Conservation (phyloP, 2,329 filamentous ascomycete genomes). For the Venturia effusa region DNA sequence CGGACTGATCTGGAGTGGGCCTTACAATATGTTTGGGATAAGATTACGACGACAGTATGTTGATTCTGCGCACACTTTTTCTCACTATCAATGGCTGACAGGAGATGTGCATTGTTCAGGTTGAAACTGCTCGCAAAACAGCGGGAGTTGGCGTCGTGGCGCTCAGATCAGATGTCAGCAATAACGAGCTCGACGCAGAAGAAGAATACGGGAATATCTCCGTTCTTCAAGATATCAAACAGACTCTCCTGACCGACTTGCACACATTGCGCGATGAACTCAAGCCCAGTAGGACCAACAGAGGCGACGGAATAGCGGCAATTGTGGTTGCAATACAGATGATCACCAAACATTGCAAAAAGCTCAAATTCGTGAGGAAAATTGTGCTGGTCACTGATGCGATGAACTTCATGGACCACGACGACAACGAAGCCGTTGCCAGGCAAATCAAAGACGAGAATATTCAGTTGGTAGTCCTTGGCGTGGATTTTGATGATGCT, state of each 20-base stretch:
- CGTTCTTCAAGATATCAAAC: constrained; percentile 52
- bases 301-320: constrained; percentile 75
- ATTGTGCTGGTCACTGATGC: constrained; percentile 84
- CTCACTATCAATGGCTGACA: neutral
- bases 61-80: constrained; percentile 9
- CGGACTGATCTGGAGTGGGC: constrained; percentile 81
- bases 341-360: constrained; percentile 70
- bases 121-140: constrained; percentile 61
- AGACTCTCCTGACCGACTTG: constrained; percentile 40
- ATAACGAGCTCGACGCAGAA: constrained; percentile 54
- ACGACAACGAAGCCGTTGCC: constrained; percentile 59
- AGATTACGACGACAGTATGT: constrained; percentile 63
- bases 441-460: constrained; percentile 62
- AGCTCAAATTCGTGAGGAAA: constrained; percentile 68
- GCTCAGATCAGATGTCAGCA: constrained; percentile 62
- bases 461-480: constrained; percentile 74
- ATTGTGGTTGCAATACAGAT: constrained; percentile 78
- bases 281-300: constrained; percentile 53
- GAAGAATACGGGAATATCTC: constrained; percentile 73
- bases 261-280: constrained; percentile 51
- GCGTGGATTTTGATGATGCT: constrained; percentile 26
- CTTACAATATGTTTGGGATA: constrained; percentile 92
- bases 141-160: constrained; percentile 70
- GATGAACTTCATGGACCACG: constrained; percentile 58
- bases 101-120: constrained; percentile 22